Evolutionary conservation across 352 stramenopile genomes (phyloP).

Genomic region (Phytophthora idaei): DNA sequence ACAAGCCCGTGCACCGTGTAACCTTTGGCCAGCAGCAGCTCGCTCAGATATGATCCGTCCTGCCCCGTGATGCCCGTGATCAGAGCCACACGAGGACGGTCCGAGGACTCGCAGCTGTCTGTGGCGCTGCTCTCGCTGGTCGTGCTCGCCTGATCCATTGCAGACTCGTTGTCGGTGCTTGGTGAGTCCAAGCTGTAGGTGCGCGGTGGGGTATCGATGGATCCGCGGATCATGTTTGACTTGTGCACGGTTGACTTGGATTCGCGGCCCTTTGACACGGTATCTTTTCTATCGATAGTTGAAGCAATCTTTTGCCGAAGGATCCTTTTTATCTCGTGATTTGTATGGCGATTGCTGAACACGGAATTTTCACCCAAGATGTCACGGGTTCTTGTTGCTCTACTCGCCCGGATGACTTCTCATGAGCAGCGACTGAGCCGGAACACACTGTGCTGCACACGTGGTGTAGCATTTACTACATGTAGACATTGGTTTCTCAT

Average conservation of each 20-base stretch:
- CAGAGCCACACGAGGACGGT: slow-evolving; percentile 71
- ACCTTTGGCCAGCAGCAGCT: slow-evolving; percentile 97
- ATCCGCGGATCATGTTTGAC: slow-evolving; percentile 17
- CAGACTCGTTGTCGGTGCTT: slow-evolving; percentile 9
- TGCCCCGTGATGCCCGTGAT: slow-evolving; percentile 99
- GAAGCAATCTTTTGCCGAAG: slow-evolving; percentile 15
- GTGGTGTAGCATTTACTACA: neutral
- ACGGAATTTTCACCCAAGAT: neutral
- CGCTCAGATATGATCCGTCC: slow-evolving; percentile 98
- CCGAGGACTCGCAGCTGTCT: slow-evolving; percentile 11
- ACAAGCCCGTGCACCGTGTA: slow-evolving; percentile 97
- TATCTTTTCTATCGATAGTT: slow-evolving; percentile 36
- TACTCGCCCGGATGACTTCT: too few relatives aligned
- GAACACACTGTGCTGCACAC: too few relatives aligned
- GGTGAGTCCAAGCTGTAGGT: neutral
- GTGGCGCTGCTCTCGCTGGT: slow-evolving; percentile 22
- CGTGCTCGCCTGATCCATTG: slow-evolving; percentile 25
- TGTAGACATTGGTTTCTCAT: slow-evolving; percentile 13
- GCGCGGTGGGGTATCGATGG: neutral
- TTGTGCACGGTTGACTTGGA: slow-evolving; percentile 13
- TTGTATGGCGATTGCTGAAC: slow-evolving; percentile 8
- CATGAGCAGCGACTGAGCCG: too few relatives aligned
- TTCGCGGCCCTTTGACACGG: slow-evolving; percentile 12
- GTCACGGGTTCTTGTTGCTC: too few relatives aligned
- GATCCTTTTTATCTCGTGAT: slow-evolving; percentile 2